Evolutionary conservation across 2,329 filamentous ascomycete species (phyloP).

Genomic region (Nemania serpens): DNA sequence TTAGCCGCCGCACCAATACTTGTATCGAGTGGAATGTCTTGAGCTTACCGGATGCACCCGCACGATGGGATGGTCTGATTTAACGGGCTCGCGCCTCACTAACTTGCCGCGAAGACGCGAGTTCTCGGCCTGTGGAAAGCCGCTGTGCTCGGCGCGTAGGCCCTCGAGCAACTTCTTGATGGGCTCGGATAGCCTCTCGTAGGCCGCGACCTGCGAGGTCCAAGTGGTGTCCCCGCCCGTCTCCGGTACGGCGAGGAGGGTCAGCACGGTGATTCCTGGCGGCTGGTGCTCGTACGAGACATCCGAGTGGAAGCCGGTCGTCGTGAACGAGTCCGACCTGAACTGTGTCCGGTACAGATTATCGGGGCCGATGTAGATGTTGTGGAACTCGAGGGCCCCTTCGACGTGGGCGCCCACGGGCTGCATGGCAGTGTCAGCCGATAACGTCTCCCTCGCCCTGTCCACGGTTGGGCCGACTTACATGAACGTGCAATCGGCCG

Average conservation of each 20-base stretch:
- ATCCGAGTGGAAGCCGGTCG: constrained; percentile 48
- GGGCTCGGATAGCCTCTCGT: constrained; percentile 44
- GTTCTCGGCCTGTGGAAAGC: constrained; percentile 45
- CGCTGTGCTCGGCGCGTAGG: constrained; percentile 46
- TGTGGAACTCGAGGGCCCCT: constrained; percentile 50
- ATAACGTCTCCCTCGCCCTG: not conserved
- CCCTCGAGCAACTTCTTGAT: constrained; percentile 45
- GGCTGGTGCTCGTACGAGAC: constrained; percentile 50
- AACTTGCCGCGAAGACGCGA: constrained; percentile 42
- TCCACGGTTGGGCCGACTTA: constrained; percentile 26
- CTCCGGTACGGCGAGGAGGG: constrained; percentile 44
- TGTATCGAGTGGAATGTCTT: no score
- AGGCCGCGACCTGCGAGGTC: constrained; percentile 46
- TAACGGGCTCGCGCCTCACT: constrained; percentile 66
- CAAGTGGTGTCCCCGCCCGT: constrained; percentile 47
- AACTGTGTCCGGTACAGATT: constrained; percentile 48
- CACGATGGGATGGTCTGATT: constrained; percentile 68
- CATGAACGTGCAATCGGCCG: constrained; percentile 47
- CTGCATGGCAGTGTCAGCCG: constrained; percentile 29
- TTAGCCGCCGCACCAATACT: no score
- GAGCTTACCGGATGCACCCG: constrained; percentile 63
- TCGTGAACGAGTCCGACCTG: constrained; percentile 44
- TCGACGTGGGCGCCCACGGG: constrained; percentile 50
- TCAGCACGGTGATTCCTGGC: constrained; percentile 48
- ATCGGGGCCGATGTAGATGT: constrained; percentile 52